phyloP scores from a whole-genome alignment of 768 basidiomycete genomes.

The Mycena indigotica region DNA sequence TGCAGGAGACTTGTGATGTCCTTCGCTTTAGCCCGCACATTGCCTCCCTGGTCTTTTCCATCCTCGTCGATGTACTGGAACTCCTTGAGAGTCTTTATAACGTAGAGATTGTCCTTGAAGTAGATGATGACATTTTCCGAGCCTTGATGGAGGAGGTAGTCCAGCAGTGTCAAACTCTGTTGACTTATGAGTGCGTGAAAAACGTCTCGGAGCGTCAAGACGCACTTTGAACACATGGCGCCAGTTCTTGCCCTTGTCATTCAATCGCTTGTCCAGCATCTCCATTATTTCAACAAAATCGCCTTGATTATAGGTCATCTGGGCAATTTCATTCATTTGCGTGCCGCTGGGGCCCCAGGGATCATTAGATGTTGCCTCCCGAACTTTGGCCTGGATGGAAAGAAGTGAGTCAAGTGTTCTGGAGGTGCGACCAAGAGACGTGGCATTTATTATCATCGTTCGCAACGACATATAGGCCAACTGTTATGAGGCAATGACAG shows the following conservation, averaged over 20 bases:
- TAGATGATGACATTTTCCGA: slow-evolving; percentile 99
- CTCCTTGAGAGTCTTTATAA: slow-evolving; percentile 98
- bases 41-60: slow-evolving; percentile 97
- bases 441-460: too few species aligned
- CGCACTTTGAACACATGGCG: slow-evolving; percentile 97
- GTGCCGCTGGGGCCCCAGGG: slow-evolving; percentile 97
- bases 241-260: slow-evolving; percentile 99
- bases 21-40: slow-evolving; percentile 95
- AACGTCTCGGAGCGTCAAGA: too few species aligned
- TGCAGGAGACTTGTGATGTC: slow-evolving; percentile 93
- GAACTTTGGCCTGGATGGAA: slow-evolving; percentile 83
- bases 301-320: slow-evolving; percentile 96
- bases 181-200: too few species aligned
- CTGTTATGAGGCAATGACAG: too few species aligned
- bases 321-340: slow-evolving; percentile 99
- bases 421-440: background rate
- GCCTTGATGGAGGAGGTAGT: slow-evolving; percentile 94
- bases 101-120: slow-evolving; percentile 95
- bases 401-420: background rate
- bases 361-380: slow-evolving; percentile 96
- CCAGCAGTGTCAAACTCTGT: slow-evolving; percentile 88
- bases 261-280: slow-evolving; percentile 97
- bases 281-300: slow-evolving; percentile 99
- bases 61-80: slow-evolving; percentile 97
- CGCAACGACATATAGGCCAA: too few species aligned